These are phyloP conservation scores for Candida albicans DNA, from an alignment of 1,139 yeast species.

Conservation along the genomic window DNA sequence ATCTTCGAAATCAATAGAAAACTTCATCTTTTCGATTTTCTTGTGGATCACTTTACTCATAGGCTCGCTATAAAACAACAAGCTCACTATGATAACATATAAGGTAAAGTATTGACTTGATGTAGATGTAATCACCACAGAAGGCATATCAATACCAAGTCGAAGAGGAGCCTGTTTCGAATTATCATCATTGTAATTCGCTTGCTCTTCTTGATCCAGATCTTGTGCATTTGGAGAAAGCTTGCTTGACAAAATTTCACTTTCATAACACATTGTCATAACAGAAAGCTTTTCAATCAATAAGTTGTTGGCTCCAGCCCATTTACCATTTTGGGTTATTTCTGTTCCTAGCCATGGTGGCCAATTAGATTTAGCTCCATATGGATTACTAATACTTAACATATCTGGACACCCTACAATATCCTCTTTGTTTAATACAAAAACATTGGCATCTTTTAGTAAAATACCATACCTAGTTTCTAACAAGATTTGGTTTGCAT, in stretches of 20 bases:
- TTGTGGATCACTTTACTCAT: slow-evolving; percentile 35
- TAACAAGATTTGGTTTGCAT: slow-evolving; percentile 27
- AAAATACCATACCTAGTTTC: slow-evolving; percentile 41
- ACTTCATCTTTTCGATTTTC: slow-evolving; percentile 40
- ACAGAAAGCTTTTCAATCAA: slow-evolving; percentile 41
- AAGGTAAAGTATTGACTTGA: slow-evolving; percentile 44
- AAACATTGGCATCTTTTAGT: slow-evolving; percentile 40
- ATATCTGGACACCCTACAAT: slow-evolving; percentile 15
- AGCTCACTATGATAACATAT: slow-evolving; percentile 34
- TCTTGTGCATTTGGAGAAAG: slow-evolving; percentile 13
- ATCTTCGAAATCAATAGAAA: slow-evolving; percentile 46
- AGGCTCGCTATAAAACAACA: slow-evolving; percentile 46
- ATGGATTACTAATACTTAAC: slow-evolving; percentile 26
- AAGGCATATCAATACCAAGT: slow-evolving; percentile 42
- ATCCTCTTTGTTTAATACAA: slow-evolving; percentile 34
- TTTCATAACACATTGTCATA: slow-evolving; percentile 36
- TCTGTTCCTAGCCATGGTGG: slow-evolving; percentile 52
- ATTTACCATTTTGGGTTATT: slow-evolving; percentile 36
- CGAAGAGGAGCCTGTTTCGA: slow-evolving; percentile 18
- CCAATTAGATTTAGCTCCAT: slow-evolving; percentile 43
- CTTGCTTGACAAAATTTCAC: slow-evolving; percentile 28
- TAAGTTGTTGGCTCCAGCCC: slow-evolving; percentile 39
- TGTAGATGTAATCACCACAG: slow-evolving; percentile 40
- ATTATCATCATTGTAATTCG: slow-evolving; percentile 11
- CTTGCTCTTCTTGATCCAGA: not conserved